Evolutionary conservation across 176 grass and related monocot species (phyloP).

Genomic region (Ensete glaucum): DNA sequence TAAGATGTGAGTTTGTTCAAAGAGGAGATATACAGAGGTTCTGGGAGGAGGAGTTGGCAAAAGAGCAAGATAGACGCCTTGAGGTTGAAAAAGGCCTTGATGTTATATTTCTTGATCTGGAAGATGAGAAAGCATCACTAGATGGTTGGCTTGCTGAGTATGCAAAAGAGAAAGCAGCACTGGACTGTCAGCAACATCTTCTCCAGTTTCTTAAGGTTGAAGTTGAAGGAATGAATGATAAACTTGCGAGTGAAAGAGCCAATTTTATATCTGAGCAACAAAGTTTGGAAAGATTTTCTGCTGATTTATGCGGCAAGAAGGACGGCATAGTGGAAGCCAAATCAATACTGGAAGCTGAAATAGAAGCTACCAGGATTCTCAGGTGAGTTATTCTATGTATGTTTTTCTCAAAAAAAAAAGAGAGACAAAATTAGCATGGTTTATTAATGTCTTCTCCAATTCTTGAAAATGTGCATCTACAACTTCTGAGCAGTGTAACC

Average conservation of each 20-base stretch:
- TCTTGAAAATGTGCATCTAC: not conserved
- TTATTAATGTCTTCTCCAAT: not conserved
- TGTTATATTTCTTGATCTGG: constrained; percentile 39
- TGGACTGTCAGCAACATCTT: constrained; percentile 40
- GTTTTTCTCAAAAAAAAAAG: not conserved
- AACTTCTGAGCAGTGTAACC: not conserved
- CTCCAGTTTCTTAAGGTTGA: constrained; percentile 53
- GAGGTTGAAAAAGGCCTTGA: constrained; percentile 48
- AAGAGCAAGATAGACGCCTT: constrained; percentile 29
- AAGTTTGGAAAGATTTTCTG: constrained; percentile 37
- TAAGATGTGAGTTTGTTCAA: constrained; percentile 53
- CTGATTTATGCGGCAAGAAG: constrained; percentile 43
- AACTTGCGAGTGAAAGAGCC: constrained; percentile 39
- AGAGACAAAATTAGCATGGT: no score
- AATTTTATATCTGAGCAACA: constrained; percentile 42
- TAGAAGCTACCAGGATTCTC: constrained; percentile 75
- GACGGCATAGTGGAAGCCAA: constrained; percentile 62
- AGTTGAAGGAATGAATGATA: constrained; percentile 57
- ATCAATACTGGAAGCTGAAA: constrained; percentile 70
- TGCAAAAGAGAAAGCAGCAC: constrained; percentile 53
- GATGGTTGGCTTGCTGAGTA: constrained; percentile 39
- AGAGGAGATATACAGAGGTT: constrained; percentile 66
- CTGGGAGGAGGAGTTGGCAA: constrained; percentile 57
- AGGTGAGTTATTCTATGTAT: constrained; percentile 38
- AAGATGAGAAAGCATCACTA: constrained; percentile 36